Conservation (phyloP, 2,329 filamentous ascomycete genomes). For the Bisporella sp. region DNA sequence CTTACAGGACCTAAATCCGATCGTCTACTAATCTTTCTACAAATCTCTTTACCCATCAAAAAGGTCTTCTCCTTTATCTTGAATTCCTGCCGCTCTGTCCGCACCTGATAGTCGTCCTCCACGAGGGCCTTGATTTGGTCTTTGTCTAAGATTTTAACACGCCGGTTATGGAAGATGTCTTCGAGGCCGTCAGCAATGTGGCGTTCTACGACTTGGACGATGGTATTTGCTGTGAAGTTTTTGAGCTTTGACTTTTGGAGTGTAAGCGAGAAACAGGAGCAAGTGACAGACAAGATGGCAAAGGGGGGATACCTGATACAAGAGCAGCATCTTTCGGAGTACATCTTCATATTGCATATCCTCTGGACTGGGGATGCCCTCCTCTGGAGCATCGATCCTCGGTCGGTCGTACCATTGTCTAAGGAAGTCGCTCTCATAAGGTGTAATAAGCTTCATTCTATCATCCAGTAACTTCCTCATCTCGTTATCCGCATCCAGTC, state of each 20-base stretch:
- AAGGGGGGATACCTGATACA: neutral
- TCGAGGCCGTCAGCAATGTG: neutral
- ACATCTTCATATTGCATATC: neutral
- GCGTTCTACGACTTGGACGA: neutral
- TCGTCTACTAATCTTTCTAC: neutral
- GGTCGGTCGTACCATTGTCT: neutral
- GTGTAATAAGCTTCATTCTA: neutral
- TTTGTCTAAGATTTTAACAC: neutral
- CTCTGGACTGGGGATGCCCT: neutral
- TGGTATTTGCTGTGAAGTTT: neutral
- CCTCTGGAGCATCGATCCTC: neutral
- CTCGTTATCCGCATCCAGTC: neutral
- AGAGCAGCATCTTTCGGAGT: neutral
- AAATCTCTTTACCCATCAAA: neutral
- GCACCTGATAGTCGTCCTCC: neutral
- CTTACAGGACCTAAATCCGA: too few relatives aligned
- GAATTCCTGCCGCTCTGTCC: neutral
- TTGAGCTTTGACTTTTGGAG: neutral
- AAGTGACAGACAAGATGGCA: neutral
- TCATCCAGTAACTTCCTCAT: neutral
- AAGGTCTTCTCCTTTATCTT: neutral
- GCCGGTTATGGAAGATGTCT: neutral
- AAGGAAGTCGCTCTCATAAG: neutral
- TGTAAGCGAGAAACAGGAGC: neutral
- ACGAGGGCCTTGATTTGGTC: neutral